phyloP scores from a whole-genome alignment of 2,329 filamentous ascomycete species.

The Zymoseptoria ardabiliae region DNA sequence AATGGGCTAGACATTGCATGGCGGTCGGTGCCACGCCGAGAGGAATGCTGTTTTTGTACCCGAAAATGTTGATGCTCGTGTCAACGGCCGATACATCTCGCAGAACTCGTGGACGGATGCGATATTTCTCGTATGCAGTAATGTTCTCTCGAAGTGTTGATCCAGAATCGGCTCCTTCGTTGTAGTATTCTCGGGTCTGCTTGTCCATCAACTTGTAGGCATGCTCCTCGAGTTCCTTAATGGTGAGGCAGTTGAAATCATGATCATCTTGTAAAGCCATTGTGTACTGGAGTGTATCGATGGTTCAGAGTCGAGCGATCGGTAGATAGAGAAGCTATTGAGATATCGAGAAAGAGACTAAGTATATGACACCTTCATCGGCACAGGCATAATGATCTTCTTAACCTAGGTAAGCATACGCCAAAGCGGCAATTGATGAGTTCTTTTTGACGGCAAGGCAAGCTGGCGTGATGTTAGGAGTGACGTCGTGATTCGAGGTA shows the following conservation, averaged over 20 bases:
- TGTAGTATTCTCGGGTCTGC: constrained; percentile 35
- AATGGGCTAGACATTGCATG: constrained; percentile 47
- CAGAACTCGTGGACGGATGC: constrained; percentile 35
- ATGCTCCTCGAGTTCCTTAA: constrained; percentile 34
- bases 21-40: constrained; percentile 49
- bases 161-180: constrained; percentile 32
- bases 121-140: constrained; percentile 43
- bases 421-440: neutral
- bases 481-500: neutral
- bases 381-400: neutral
- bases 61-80: constrained; percentile 41
- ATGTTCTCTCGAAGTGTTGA: constrained; percentile 44
- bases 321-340: neutral
- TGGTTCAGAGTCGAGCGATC: neutral
- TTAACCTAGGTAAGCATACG: neutral
- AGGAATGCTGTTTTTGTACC: constrained; percentile 40
- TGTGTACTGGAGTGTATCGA: neutral
- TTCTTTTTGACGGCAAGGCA: neutral
- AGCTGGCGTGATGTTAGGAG: neutral
- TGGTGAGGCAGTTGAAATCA: constrained; percentile 39
- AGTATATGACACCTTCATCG: neutral
- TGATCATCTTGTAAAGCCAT: constrained; percentile 13
- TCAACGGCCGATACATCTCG: constrained; percentile 35
- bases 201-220: constrained; percentile 34
- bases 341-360: neutral